Conservation (phyloP, 1,139 yeast genomes). For the Saccharomyces hybrid region DNA sequence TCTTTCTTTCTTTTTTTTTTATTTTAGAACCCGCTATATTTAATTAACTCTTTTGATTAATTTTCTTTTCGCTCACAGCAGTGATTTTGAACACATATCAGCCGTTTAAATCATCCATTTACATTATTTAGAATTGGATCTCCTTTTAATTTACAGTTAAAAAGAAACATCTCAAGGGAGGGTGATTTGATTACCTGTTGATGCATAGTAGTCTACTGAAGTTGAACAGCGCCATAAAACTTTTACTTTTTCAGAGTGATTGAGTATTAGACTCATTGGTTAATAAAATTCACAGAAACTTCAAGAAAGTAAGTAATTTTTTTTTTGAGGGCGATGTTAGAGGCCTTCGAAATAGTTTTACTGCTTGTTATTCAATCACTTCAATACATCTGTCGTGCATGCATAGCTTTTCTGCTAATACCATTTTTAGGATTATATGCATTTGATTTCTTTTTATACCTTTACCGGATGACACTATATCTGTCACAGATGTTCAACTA, state of each 20-base stretch:
- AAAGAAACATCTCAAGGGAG: background rate
- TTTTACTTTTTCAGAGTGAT: background rate
- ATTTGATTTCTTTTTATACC: conserved; percentile 9
- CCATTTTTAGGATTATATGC: conserved; percentile 7
- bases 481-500: background rate
- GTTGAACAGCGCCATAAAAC: background rate
- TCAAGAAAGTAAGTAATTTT: background rate
- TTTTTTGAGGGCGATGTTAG: background rate
- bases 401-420: conserved; percentile 4
- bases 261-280: background rate
- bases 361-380: background rate
- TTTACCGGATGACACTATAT: conserved; percentile 7
- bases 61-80: too few species aligned
- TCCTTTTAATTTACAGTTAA: background rate
- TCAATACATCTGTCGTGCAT: conserved; percentile 3
- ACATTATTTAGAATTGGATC: background rate
- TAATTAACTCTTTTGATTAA: too few species aligned
- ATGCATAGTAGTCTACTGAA: background rate
- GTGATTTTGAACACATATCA: background rate
- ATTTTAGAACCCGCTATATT: background rate
- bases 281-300: background rate
- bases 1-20: background rate
- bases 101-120: background rate
- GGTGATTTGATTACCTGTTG: background rate
- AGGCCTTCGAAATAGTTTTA: background rate